These are phyloP conservation scores for Rheum nobile DNA, from an alignment of 148 eudicot genomes.

Conservation along the genomic window DNA sequence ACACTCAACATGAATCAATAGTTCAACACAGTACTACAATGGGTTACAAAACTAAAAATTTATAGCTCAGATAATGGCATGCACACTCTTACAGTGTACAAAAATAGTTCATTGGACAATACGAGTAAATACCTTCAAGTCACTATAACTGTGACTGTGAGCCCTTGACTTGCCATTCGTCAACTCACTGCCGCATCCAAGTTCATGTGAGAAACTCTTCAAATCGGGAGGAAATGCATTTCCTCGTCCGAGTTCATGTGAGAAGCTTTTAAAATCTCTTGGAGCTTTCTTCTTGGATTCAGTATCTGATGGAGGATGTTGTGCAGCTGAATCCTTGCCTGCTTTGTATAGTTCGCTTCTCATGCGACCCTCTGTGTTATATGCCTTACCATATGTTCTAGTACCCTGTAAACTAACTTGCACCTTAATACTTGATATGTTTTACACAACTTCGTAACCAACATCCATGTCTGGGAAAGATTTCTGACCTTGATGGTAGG, in stretches of 20 bases:
- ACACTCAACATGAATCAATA: background rate
- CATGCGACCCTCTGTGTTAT: slow-evolving; percentile 21
- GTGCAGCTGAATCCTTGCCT: slow-evolving; percentile 15
- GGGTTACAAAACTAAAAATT: background rate
- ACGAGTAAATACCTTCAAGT: slow-evolving; percentile 35
- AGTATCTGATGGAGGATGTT: slow-evolving; percentile 19
- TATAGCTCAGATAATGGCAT: background rate
- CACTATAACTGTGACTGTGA: slow-evolving; percentile 37
- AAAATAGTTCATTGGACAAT: background rate
- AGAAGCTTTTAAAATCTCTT: slow-evolving; percentile 44
- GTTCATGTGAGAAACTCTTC: slow-evolving; percentile 64
- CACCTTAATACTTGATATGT: slow-evolving; percentile 1
- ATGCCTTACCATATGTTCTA: slow-evolving; percentile 14
- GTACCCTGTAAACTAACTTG: slow-evolving; percentile 16
- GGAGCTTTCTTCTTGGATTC: slow-evolving; percentile 17
- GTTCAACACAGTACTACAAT: background rate
- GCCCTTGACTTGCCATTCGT: slow-evolving; percentile 29
- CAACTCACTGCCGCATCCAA: slow-evolving; percentile 45
- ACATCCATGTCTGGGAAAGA: background rate
- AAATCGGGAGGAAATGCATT: slow-evolving; percentile 32
- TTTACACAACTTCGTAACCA: background rate
- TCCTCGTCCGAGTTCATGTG: slow-evolving; percentile 54
- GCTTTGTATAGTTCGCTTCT: slow-evolving; percentile 21
- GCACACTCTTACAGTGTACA: background rate
- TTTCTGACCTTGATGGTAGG: slow-evolving; percentile 23